A percentile compares a stretch with the other conserved stretches of the same genome.
Conservation (phyloP, 2,329 filamentous ascomycete species). For the Lecanicillium sp. region DNA sequence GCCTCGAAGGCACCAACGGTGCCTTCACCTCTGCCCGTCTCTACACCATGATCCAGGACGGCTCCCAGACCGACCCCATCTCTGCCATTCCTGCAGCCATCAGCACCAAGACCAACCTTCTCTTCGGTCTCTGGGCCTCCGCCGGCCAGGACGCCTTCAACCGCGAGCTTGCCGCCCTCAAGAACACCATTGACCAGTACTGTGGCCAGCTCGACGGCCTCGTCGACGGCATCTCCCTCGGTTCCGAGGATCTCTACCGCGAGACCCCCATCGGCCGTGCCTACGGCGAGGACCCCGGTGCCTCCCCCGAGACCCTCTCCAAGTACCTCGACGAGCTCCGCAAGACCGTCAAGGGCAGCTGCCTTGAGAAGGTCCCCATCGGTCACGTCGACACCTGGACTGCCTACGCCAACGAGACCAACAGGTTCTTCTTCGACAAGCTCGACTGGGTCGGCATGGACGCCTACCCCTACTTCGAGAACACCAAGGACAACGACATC, state of each 20-base stretch:
- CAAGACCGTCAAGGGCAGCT: conserved; percentile 55
- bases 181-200: conserved; percentile 61
- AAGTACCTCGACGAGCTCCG: conserved; percentile 66
- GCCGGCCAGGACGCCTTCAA: conserved; percentile 55
- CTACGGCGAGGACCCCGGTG: conserved; percentile 57
- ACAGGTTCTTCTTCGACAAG: conserved; percentile 61
- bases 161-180: conserved; percentile 70
- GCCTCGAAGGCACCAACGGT: conserved; percentile 56
- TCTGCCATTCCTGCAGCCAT: conserved; percentile 78
- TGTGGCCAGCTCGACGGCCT: conserved; percentile 58
- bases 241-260: conserved; percentile 82
- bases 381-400: conserved; percentile 92
- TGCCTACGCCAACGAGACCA: conserved; percentile 66
- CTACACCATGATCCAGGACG: conserved; percentile 70
- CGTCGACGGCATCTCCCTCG: conserved; percentile 78
- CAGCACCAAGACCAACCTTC: conserved; percentile 66
- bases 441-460: conserved; percentile 80
- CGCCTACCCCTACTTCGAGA: conserved; percentile 80
- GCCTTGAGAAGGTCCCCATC: conserved; percentile 51
- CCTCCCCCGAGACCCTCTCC: conserved; percentile 55
- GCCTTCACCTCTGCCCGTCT: conserved; percentile 63
- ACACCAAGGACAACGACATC: conserved; percentile 60
- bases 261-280: conserved; percentile 63
- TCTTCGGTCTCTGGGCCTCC: conserved; percentile 81
- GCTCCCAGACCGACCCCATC: conserved; percentile 58